phyloP scores from a whole-genome alignment of 2,329 filamentous ascomycete genomes.

The Beauveria brongniartii region DNA sequence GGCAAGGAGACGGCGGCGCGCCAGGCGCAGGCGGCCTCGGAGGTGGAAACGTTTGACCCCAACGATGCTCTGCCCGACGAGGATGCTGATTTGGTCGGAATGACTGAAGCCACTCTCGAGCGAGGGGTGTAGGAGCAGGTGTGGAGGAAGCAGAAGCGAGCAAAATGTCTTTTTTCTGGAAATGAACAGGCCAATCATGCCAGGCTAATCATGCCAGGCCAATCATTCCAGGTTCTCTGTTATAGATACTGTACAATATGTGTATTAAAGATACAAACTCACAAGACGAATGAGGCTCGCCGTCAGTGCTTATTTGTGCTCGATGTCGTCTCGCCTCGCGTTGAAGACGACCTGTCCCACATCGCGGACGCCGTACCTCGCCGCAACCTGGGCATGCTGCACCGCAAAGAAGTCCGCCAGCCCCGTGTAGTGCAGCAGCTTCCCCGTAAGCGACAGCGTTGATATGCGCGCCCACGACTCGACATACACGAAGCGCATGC shows the following conservation, averaged over 20 bases:
- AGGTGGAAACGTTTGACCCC: constrained; percentile 39
- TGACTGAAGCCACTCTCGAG: constrained; percentile 11
- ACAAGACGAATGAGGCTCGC: background rate
- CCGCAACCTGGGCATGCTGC: constrained; percentile 64
- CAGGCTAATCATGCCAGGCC: too few species aligned
- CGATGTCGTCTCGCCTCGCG: constrained; percentile 20
- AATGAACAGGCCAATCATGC: background rate
- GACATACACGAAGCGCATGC: constrained; percentile 72
- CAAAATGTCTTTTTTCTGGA: too few species aligned
- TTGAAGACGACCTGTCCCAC: constrained; percentile 34
- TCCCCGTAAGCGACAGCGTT: constrained; percentile 76
- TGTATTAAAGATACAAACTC: constrained; percentile 14
- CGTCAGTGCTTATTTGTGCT: background rate
- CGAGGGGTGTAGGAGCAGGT: background rate
- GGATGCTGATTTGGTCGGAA: constrained; percentile 17
- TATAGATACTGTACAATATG: constrained; percentile 15
- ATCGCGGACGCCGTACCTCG: constrained; percentile 31
- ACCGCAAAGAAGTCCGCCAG: constrained; percentile 75
- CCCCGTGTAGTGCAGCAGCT: constrained; percentile 54
- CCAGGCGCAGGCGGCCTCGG: constrained; percentile 31
- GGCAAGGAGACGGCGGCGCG: constrained; percentile 34
- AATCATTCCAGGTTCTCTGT: background rate
- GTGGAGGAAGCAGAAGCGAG: background rate
- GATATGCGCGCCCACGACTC: constrained; percentile 88
- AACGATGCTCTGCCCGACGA: constrained; percentile 20